Conservation (phyloP, 2,329 filamentous ascomycete species). For the Exophiala viscosa region DNA sequence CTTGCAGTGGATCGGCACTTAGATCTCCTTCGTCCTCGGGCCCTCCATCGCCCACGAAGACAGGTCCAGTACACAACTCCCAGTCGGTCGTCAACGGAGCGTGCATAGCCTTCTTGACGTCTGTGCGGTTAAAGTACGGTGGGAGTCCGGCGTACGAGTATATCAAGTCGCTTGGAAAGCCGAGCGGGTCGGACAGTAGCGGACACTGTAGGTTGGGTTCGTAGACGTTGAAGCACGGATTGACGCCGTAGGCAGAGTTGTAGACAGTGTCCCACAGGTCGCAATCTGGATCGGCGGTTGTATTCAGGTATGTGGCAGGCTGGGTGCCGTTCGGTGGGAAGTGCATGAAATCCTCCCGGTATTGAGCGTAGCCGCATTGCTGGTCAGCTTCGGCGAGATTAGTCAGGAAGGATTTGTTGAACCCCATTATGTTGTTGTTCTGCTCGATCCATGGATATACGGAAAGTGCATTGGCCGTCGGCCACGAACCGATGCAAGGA, state of each 20-base stretch:
- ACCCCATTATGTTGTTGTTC: slow-evolving; percentile 23
- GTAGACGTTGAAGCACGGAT: slow-evolving; percentile 78
- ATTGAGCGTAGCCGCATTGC: slow-evolving; percentile 20
- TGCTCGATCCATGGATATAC: slow-evolving; percentile 19
- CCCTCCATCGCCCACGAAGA: slow-evolving; percentile 19
- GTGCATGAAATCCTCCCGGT: slow-evolving; percentile 20
- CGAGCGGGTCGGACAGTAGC: slow-evolving; percentile 63
- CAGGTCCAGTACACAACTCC: slow-evolving; percentile 16
- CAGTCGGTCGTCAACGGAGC: slow-evolving; percentile 43
- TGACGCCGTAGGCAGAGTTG: slow-evolving; percentile 36
- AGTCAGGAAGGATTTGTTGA: slow-evolving; percentile 19
- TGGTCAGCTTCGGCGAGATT: slow-evolving; percentile 17
- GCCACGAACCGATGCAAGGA: slow-evolving; percentile 23
- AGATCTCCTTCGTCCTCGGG: slow-evolving; percentile 16
- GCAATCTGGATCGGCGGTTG: slow-evolving; percentile 19
- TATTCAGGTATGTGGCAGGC: slow-evolving; percentile 20
- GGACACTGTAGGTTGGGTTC: slow-evolving; percentile 71
- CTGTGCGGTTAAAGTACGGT: slow-evolving; percentile 67
- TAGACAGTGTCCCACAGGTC: slow-evolving; percentile 33
- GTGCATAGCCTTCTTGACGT: slow-evolving; percentile 66
- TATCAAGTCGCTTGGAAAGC: slow-evolving; percentile 59
- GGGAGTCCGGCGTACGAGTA: slow-evolving; percentile 61
- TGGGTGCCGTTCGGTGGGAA: slow-evolving; percentile 24
- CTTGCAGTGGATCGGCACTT: slow-evolving; percentile 19
- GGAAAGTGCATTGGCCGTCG: slow-evolving; percentile 10